Conservation (phyloP, 176 grass and related monocot genomes). For the Hordeum marinum region DNA sequence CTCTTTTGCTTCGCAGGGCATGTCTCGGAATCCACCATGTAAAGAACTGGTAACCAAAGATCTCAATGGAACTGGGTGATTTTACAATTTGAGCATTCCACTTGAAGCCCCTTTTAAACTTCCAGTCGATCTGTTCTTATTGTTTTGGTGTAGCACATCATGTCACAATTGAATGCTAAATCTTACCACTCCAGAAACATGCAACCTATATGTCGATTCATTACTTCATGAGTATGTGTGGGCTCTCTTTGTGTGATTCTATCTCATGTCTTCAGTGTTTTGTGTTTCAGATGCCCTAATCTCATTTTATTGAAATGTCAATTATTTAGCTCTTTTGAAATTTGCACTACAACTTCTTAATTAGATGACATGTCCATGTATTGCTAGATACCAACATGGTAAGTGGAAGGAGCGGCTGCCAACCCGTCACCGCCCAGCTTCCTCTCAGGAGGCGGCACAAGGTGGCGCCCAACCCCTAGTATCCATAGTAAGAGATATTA, state of each 20-base stretch:
- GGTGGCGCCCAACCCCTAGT: no score
- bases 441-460: no score
- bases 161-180: not conserved
- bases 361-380: no score
- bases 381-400: no score
- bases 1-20: constrained; percentile 70
- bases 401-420: no score
- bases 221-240: not conserved
- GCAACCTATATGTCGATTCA: not conserved
- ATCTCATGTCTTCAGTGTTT: constrained; percentile 1
- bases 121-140: not conserved
- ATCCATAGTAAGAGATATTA: no score
- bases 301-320: no score
- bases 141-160: not conserved
- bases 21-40: constrained; percentile 85
- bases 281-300: constrained; percentile 29
- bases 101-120: not conserved
- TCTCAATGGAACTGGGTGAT: constrained; percentile 74
- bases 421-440: no score
- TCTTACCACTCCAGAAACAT: not conserved
- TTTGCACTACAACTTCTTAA: no score
- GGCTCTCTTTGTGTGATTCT: not conserved
- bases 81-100: constrained; percentile 10
- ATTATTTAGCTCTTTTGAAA: no score
- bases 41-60: constrained; percentile 92